Conservation (phyloP, 2,329 filamentous ascomycete species). For the Neonectria hederae region DNA sequence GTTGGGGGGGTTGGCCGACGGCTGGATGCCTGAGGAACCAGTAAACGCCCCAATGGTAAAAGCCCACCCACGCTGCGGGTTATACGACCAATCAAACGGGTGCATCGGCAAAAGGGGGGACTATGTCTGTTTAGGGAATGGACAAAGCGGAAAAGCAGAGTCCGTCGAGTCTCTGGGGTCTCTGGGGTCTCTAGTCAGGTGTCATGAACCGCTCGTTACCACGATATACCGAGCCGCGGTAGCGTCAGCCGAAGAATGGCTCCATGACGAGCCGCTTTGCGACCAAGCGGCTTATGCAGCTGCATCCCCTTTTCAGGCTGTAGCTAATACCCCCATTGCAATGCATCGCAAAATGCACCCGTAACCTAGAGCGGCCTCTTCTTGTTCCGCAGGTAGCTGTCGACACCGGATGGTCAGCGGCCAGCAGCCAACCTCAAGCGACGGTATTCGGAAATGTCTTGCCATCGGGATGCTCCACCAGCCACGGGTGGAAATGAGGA, state of each 20-base stretch:
- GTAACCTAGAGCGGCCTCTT: conserved; percentile 15
- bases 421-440: not conserved
- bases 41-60: conserved; percentile 27
- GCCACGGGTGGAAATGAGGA: conserved; percentile 24
- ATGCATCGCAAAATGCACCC: conserved; percentile 27
- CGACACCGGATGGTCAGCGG: not conserved
- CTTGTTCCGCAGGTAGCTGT: conserved; percentile 10
- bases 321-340: conserved; percentile 18
- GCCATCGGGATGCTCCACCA: conserved; percentile 8
- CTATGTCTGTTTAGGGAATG: not conserved
- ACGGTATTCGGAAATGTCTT: conserved; percentile 3
- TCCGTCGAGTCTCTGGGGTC: not conserved
- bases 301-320: conserved; percentile 19
- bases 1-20: conserved; percentile 24
- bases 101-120: conserved; percentile 2
- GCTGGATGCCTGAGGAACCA: conserved; percentile 20
- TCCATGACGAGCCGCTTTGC: not conserved
- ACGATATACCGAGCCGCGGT: conserved; percentile 35
- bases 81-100: conserved; percentile 5
- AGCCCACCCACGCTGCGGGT: conserved; percentile 3
- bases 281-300: conserved; percentile 6
- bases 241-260: conserved; percentile 23
- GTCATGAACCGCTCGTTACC: conserved; percentile 36
- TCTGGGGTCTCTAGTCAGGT: conserved; percentile 4
- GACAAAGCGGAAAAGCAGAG: conserved; percentile 11